Evolutionary conservation across 1,139 yeast genomes (phyloP).

Genomic region (Yamadazyma membranifaciens): DNA sequence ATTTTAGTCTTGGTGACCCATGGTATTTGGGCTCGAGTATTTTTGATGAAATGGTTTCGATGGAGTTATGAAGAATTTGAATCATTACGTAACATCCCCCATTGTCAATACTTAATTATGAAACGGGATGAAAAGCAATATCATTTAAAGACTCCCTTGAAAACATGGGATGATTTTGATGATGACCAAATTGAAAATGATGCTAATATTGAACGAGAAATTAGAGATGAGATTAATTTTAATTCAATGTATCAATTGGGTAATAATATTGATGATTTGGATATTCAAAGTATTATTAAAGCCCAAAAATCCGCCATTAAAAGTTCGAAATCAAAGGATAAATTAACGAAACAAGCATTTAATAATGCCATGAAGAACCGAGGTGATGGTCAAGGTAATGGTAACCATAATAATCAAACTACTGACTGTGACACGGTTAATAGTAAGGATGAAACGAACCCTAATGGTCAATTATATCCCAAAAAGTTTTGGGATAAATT

Average conservation of each 20-base stretch:
- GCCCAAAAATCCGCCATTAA: conserved; percentile 48
- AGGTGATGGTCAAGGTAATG: too few relatives aligned
- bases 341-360: conserved; percentile 34
- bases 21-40: conserved; percentile 92
- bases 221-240: conserved; percentile 42
- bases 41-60: conserved; percentile 88
- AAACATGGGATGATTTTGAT: conserved; percentile 60
- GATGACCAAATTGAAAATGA: conserved; percentile 39
- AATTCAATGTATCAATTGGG: conserved; percentile 35
- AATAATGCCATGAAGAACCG: conserved; percentile 17
- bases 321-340: conserved; percentile 37
- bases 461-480: neutral
- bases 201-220: conserved; percentile 39
- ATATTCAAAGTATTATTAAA: conserved; percentile 38
- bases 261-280: conserved; percentile 39
- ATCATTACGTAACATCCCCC: conserved; percentile 74
- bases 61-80: conserved; percentile 93
- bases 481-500: conserved; percentile 18
- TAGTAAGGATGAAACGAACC: neutral
- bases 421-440: neutral
- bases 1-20: conserved; percentile 84
- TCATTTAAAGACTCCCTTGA: conserved; percentile 50
- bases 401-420: neutral
- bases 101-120: conserved; percentile 81
- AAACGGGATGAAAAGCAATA: conserved; percentile 52